Conservation (phyloP, 2,329 filamentous ascomycete species). For the Aureobasidium sp. region DNA sequence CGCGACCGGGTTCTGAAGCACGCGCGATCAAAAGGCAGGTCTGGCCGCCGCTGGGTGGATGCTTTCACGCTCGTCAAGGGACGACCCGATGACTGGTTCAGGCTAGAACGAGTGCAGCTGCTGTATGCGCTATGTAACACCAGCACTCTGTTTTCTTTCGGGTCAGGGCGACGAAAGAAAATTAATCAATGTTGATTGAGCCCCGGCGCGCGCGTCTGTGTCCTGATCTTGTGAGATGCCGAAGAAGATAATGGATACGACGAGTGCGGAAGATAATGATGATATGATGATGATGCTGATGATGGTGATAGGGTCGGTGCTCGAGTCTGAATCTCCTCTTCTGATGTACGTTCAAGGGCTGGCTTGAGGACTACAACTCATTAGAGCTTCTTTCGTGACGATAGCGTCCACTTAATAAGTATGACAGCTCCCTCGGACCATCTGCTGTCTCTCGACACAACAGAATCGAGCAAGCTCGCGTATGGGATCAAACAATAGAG, state of each 20-base stretch:
- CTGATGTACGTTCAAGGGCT: neutral
- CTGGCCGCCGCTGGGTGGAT: constrained; percentile 8
- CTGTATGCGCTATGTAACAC: constrained; percentile 10
- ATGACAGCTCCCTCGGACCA: neutral
- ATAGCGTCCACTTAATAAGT: constrained; percentile 16
- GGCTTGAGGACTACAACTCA: constrained; percentile 6
- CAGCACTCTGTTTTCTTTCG: neutral
- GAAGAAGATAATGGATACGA: neutral
- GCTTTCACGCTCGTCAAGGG: constrained; percentile 7
- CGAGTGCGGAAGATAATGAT: constrained; percentile 1
- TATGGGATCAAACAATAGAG: constrained; percentile 14
- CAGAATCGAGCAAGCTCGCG: constrained; percentile 10
- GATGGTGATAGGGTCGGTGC: neutral
- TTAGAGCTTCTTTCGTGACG: neutral
- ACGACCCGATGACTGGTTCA: constrained; percentile 8
- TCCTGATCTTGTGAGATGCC: neutral
- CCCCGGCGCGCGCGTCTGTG: neutral
- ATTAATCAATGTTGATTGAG: neutral
- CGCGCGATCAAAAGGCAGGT: constrained; percentile 14
- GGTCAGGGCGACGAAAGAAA: neutral
- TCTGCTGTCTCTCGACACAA: neutral
- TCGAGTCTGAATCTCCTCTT: neutral
- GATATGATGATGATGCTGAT: constrained; percentile 1
- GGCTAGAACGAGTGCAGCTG: neutral
- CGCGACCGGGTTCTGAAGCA: constrained; percentile 12